A percentile compares a stretch with the other conserved stretches of the same genome.
Conservation (phyloP, 2,329 filamentous ascomycete genomes). For the Zopfia rhizophila region DNA sequence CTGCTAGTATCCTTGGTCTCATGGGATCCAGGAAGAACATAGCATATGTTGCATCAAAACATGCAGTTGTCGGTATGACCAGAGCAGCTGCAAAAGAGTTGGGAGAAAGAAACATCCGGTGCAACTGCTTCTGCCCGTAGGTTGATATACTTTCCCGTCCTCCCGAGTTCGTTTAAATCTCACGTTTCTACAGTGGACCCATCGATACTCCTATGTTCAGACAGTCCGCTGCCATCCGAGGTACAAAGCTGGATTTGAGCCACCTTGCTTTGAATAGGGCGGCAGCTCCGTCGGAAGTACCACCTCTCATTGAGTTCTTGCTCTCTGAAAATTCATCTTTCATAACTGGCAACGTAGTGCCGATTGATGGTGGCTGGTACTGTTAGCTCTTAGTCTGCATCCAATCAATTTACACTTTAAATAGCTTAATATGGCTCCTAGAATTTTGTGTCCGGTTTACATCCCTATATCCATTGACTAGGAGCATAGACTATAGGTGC, state of each 20-base stretch:
- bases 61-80: constrained; percentile 55
- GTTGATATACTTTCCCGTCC: constrained; percentile 17
- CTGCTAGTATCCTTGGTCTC: constrained; percentile 64
- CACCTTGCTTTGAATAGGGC: constrained; percentile 36
- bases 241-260: constrained; percentile 28
- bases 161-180: neutral
- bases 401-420: too few species aligned
- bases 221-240: constrained; percentile 29
- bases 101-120: constrained; percentile 46
- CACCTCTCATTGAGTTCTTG: constrained; percentile 60
- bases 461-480: too few species aligned
- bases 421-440: too few species aligned
- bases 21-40: constrained; percentile 52
- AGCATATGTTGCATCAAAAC: constrained; percentile 53
- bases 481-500: too few species aligned
- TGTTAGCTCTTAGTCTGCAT: constrained; percentile 35
- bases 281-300: constrained; percentile 49
- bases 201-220: constrained; percentile 51
- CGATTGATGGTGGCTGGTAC: constrained; percentile 60
- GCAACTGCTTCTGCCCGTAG: constrained; percentile 50
- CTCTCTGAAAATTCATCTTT: constrained; percentile 58
- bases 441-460: too few species aligned
- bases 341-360: constrained; percentile 58
- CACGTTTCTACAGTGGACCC: constrained; percentile 25
- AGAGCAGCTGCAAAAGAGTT: constrained; percentile 53